phyloP scores from a whole-genome alignment of 2,329 filamentous ascomycete species.

The Fusarium sp. region DNA sequence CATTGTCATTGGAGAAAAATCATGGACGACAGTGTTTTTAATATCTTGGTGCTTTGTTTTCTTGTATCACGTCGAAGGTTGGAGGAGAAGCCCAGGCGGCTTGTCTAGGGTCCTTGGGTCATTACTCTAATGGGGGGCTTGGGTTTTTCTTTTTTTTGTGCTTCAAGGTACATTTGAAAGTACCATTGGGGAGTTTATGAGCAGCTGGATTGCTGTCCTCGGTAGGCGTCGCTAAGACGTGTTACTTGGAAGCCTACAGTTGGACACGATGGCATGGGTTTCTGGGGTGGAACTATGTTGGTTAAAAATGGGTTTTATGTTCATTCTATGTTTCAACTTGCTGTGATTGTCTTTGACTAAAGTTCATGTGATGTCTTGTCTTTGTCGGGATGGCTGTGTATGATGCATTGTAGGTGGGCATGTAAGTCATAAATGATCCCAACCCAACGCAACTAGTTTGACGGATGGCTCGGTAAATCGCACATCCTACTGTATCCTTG shows the following conservation, averaged over 20 bases:
- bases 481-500: too few relatives aligned
- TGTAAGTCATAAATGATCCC: too few relatives aligned
- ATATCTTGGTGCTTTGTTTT: conserved; percentile 41
- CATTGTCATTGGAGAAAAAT: conserved; percentile 48
- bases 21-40: conserved; percentile 47
- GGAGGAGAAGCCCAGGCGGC: conserved; percentile 54
- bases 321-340: conserved; percentile 12
- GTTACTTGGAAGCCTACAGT: conserved; percentile 38
- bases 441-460: too few relatives aligned
- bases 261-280: conserved; percentile 45
- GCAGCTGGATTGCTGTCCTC: conserved; percentile 43
- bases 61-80: conserved; percentile 45
- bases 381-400: too few relatives aligned
- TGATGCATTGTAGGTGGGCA: too few relatives aligned
- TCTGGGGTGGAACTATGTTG: conserved; percentile 35
- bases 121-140: conserved; percentile 43
- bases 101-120: conserved; percentile 47
- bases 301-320: conserved; percentile 42
- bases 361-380: background rate
- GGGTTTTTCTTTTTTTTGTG: conserved; percentile 30
- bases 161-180: conserved; percentile 28
- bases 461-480: conserved; percentile 10
- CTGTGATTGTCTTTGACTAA: background rate
- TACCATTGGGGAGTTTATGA: conserved; percentile 41
- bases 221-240: conserved; percentile 35